These are phyloP conservation scores for Metschnikowia koreensis DNA, from an alignment of 805 yeast species.

Conservation along the genomic window DNA sequence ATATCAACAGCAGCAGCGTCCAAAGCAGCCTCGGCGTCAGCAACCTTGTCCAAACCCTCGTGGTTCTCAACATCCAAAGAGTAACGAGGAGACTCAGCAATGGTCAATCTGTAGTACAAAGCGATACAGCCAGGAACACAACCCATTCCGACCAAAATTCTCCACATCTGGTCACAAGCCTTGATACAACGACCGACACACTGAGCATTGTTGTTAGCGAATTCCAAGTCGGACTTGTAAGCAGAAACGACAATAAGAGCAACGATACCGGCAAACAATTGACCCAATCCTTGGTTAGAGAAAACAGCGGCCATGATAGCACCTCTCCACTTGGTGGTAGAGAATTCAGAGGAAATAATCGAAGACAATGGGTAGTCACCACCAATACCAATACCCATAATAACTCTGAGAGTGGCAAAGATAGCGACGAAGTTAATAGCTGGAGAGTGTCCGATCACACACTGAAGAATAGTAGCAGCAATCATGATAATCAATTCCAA, in stretches of 20 bases:
- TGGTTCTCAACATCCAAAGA: constrained; percentile 70
- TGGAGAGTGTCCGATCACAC: constrained; percentile 67
- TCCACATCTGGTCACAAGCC: constrained; percentile 94
- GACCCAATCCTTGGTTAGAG: constrained; percentile 98
- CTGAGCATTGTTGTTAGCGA: constrained; percentile 51
- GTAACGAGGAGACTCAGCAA: constrained; percentile 93
- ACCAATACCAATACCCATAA: constrained; percentile 96
- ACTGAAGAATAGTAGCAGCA: constrained; percentile 73
- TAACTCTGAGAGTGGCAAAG: constrained; percentile 72
- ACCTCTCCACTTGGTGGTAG: constrained; percentile 97
- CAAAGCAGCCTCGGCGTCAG: constrained; percentile 45
- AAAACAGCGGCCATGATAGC: constrained; percentile 96
- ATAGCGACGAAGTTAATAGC: constrained; percentile 74
- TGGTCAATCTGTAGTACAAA: constrained; percentile 86
- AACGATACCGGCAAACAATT: constrained; percentile 81
- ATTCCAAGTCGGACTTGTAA: constrained; percentile 59
- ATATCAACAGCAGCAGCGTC: constrained; percentile 37
- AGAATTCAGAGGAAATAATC: constrained; percentile 88
- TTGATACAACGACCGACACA: constrained; percentile 67
- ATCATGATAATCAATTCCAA: constrained; percentile 82
- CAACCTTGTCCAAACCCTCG: constrained; percentile 53
- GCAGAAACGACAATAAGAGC: constrained; percentile 75
- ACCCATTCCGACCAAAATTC: constrained; percentile 85
- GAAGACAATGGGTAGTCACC: constrained; percentile 95
- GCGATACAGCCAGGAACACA: constrained; percentile 85